Evolutionary conservation across 139 green algal genomes (phyloP), one percentile per base, ranked within the genome.

Genomic region (Axilococcus clingmanii): DNA sequence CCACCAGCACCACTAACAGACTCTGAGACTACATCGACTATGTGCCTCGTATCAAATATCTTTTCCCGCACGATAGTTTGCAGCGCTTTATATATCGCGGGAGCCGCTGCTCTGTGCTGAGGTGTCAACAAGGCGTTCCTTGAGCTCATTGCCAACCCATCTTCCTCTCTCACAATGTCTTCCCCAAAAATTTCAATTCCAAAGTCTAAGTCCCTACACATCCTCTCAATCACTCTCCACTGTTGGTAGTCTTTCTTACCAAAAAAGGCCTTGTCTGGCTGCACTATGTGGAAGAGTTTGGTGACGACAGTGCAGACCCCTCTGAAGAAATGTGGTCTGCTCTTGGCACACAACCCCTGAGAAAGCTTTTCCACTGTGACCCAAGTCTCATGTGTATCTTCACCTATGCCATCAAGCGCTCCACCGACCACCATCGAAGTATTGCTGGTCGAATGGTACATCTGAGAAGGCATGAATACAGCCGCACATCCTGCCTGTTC

Each of bases 231-330:
- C 16, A 99, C 49, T 6, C 77, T 66, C 75, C 60, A 86, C 72
- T 99, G 93, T 78, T 99, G 93, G 71, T 91, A 98, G 72, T 99
- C 93, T 71, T 97, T 96, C 8, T 61, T 68, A 15, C 93, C 92
- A 65, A 99, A 97, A 40, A 96, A 75, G 2, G 89, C 90, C 27
- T 94, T 75, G 43, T 99, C 91, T 3, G 86, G 86, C 65, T 94
- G 81, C 11, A 94, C 78, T 48, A 97, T 93, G 71, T 99, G 77
- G 57, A 99, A 97, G 28, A 99, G 74, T 77, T 99, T 99, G 36
- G 73, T 67, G 17, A 96, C 86, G 20, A 94, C 89, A 31, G 93
- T 99, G 30, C 78, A 81, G 8, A 99, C 93, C 7, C 93, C 93
- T n/a, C 81, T 63, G 72, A 99, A 99, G 60, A 97, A 97, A 65